phyloP scores from a whole-genome alignment of 495 filamentous ascomycete species.

The Tuber umbilicatum region DNA sequence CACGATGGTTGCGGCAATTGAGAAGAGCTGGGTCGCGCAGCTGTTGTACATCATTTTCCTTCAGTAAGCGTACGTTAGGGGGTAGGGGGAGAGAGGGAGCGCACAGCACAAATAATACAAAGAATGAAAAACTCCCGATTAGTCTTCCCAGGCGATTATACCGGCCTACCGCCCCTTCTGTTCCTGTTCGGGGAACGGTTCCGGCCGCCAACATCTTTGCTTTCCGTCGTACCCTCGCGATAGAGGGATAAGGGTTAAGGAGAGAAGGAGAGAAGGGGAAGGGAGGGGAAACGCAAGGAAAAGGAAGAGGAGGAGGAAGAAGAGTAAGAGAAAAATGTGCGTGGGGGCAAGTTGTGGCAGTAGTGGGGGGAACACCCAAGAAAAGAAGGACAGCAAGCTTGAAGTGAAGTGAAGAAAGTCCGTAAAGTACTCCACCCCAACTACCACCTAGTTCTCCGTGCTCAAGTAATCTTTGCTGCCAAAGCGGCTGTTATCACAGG shows the following conservation, averaged over 20 bases:
- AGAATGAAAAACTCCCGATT: background rate
- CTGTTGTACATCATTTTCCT: background rate
- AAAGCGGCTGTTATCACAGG: background rate
- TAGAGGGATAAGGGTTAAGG: background rate
- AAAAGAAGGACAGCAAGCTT: background rate
- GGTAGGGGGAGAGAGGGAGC: background rate
- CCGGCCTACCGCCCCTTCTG: background rate
- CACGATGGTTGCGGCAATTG: background rate
- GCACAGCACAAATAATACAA: constrained; percentile 2
- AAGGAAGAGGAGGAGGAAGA: background rate
- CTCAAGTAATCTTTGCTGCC: background rate
- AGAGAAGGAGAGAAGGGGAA: background rate
- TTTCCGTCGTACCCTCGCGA: background rate
- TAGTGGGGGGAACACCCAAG: background rate
- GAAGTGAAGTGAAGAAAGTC: background rate
- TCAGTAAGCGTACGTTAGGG: background rate
- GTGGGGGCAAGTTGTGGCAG: background rate
- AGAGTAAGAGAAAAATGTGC: background rate
- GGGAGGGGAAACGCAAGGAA: background rate
- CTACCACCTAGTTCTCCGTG: background rate
- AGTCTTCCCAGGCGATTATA: background rate
- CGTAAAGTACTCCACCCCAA: background rate
- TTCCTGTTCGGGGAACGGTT: background rate
- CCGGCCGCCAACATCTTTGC: background rate
- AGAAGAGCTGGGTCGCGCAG: background rate